These are phyloP conservation scores for Spathaspora girioi DNA, from an alignment of 805 yeast species.

Conservation along the genomic window DNA sequence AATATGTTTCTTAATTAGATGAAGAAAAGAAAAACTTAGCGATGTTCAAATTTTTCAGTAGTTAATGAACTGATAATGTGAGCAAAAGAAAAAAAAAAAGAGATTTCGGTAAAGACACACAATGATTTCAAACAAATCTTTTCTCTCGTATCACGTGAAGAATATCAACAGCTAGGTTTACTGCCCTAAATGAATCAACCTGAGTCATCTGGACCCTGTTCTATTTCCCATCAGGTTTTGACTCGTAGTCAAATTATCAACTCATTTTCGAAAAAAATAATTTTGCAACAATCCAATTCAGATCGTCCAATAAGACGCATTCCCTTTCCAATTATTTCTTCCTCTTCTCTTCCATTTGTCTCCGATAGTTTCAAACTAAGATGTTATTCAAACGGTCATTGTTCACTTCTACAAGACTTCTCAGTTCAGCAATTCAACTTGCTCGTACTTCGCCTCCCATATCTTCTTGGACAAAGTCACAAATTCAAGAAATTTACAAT, in stretches of 20 bases:
- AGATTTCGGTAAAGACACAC: neutral
- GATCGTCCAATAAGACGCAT: neutral
- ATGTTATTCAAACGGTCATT: slow-evolving; percentile 2
- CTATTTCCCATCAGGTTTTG: neutral
- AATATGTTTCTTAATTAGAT: slow-evolving; percentile 2
- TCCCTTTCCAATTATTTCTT: neutral
- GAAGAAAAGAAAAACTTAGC: neutral
- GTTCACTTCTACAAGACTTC: neutral
- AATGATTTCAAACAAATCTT: neutral
- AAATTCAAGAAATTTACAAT: slow-evolving; percentile 57
- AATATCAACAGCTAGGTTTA: neutral
- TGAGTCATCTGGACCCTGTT: neutral
- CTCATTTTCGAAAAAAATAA: neutral
- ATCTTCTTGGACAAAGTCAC: slow-evolving; percentile 56
- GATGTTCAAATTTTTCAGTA: neutral
- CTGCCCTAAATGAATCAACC: neutral
- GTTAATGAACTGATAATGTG: neutral
- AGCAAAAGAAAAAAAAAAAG: neutral
- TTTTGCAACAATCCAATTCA: neutral
- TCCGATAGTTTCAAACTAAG: neutral
- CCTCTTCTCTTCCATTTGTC: neutral
- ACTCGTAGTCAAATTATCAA: neutral
- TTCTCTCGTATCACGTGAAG: neutral
- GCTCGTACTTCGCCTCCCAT: slow-evolving; percentile 15
- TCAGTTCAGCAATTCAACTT: slow-evolving; percentile 2